Evolutionary conservation across 805 yeast genomes (phyloP).

Genomic region (Suhomyces canberraensis): DNA sequence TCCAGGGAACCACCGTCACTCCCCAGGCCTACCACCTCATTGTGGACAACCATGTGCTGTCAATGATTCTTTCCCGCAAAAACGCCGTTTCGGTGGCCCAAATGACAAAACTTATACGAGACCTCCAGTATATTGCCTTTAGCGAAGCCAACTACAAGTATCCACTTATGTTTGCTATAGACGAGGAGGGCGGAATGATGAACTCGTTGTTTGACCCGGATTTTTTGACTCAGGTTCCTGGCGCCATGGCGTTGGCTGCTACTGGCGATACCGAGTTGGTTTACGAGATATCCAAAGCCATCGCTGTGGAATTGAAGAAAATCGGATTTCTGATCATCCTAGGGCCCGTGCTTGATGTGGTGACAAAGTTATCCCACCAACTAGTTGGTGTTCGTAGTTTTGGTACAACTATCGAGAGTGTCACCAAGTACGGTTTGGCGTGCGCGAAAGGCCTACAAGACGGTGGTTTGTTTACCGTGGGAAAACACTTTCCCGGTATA

Average conservation of each 20-base stretch:
- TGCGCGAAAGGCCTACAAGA: constrained; percentile 51
- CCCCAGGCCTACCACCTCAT: constrained; percentile 52
- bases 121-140: constrained; percentile 53
- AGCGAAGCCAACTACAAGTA: constrained; percentile 45
- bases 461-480: constrained; percentile 54
- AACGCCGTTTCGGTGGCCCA: constrained; percentile 50
- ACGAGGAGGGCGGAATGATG: constrained; percentile 64
- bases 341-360: constrained; percentile 64
- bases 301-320: constrained; percentile 50
- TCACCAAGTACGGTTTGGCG: constrained; percentile 50
- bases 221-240: constrained; percentile 55
- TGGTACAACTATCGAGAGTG: constrained; percentile 60
- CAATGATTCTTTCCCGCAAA: constrained; percentile 50
- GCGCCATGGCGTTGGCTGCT: constrained; percentile 64
- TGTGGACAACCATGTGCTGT: constrained; percentile 47
- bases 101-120: constrained; percentile 46
- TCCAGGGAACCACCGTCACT: constrained; percentile 52
- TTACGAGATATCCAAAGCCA: constrained; percentile 50
- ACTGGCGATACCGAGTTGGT: constrained; percentile 48
- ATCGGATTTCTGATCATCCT: constrained; percentile 54
- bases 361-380: constrained; percentile 53
- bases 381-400: constrained; percentile 59
- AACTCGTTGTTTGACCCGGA: constrained; percentile 54
- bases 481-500: constrained; percentile 67
- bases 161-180: constrained; percentile 56